These are phyloP conservation scores for Trichoderma brevicompactum DNA, from an alignment of 2,329 filamentous ascomycete species.

Conservation along the genomic window DNA sequence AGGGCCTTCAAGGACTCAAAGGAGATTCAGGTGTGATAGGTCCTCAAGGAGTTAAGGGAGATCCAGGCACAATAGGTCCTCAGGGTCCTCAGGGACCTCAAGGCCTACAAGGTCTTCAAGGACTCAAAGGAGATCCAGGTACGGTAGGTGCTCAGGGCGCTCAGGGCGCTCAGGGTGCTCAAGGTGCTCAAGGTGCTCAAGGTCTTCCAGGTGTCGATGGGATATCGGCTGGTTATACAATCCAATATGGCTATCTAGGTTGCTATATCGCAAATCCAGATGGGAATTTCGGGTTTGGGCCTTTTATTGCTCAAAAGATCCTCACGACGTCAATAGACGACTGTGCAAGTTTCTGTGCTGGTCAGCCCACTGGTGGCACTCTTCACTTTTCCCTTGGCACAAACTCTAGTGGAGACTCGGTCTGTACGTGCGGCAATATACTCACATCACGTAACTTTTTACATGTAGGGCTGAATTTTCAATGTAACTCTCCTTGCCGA, in stretches of 20 bases:
- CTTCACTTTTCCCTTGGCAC: not conserved
- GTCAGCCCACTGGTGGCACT: not conserved
- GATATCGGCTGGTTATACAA: not conserved
- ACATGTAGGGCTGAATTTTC: not conserved
- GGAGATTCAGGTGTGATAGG: not conserved
- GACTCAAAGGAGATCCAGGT: not conserved
- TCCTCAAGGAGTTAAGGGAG: not conserved
- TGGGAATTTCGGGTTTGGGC: not conserved
- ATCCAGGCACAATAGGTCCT: not conserved
- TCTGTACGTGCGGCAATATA: not conserved
- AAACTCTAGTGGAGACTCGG: not conserved
- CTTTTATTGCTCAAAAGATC: not conserved
- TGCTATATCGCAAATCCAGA: not conserved
- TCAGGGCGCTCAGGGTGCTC: not conserved
- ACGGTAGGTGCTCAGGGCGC: not conserved
- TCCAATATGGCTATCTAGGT: not conserved
- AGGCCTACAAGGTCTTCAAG: not conserved
- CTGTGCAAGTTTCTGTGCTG: not conserved
- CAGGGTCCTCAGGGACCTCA: not conserved
- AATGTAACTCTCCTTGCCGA: not conserved
- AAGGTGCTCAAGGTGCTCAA: not conserved
- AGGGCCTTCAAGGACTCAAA: not conserved
- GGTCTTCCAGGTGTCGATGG: not conserved
- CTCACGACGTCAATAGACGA: conserved; percentile 1
- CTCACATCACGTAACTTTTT: not conserved